Base-by-base conservation (phyloP, 2,329 filamentous ascomycete genomes). In the Apiospora phragmitis region DNA sequence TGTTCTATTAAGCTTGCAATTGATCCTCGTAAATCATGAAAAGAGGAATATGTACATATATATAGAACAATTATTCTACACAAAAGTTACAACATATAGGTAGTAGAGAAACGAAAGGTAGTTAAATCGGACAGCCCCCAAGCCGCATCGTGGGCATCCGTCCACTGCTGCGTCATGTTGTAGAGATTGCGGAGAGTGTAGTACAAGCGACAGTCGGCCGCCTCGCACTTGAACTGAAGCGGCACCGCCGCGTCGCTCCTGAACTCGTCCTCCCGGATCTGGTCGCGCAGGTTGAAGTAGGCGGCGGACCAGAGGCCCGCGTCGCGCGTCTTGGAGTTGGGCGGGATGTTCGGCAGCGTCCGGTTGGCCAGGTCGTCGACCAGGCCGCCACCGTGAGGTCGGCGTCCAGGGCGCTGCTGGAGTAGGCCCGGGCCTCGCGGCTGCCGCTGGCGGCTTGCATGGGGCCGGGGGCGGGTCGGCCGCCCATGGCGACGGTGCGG, bases 371-470 rank as follows among this genome's bases (percentile, higher is more conserved):
- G 65, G 29, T 45, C 51, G 69, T 35, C 69, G 45, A 38, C 70
- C 21, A 29, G 47, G 65, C 29, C 70, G 67, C 71, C 55, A 42
- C 68, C 42, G 68, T 69, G 38, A 70, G 71, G 67, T 73, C 71
- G 26, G 72, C 68, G 24, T 73, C 76, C 18, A 74, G 71, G 59
- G 75, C 65, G 24, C 71, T 47, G 24, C 73, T 69, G 24, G 66
- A 74, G 72, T 75, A 80, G 2, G 72, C 68, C 11, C 80, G 81
- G 1, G 80, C 81, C 42, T 91, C 91, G 75, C 91, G 90, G 66
- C 89, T 86, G n/a, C 90, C 91, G n/a, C 90, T 90, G 24, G 91
- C 83, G 5, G 84, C 86, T 81, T 92, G 89, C 82, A 91, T 92
- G 0, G 86, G 85, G 0, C 81, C 80, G 0, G 82, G 75, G 14